These are phyloP conservation scores for Magnolia changhungtana DNA, from an alignment of 164 flowering plant genomes.

Conservation along the genomic window DNA sequence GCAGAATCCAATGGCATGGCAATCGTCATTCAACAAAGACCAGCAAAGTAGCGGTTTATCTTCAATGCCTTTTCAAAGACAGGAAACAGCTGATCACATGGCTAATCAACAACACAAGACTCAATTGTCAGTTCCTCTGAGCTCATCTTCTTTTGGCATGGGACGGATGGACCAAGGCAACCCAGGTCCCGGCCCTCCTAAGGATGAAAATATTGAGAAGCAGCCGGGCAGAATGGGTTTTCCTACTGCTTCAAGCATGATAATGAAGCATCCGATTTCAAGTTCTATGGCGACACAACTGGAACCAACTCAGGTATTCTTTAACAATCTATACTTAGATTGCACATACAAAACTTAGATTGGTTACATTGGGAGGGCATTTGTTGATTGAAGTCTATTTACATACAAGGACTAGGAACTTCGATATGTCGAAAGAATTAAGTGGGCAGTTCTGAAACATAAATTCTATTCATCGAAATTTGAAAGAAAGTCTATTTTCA, in stretches of 20 bases:
- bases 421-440: no score
- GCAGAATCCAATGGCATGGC: constrained; percentile 53
- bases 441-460: no score
- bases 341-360: background rate
- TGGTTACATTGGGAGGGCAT: background rate
- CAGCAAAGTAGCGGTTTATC: constrained; percentile 32
- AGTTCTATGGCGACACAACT: constrained; percentile 35
- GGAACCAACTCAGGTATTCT: constrained; percentile 40
- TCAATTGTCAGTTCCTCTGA: constrained; percentile 34
- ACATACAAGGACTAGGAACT: no score
- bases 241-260: constrained; percentile 26
- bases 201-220: constrained; percentile 49
- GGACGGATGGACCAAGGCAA: constrained; percentile 42
- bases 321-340: constrained; percentile 5
- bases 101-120: constrained; percentile 53
- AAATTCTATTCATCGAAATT: no score
- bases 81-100: constrained; percentile 58
- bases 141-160: constrained; percentile 37
- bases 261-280: constrained; percentile 34
- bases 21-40: constrained; percentile 42
- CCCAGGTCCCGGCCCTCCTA: constrained; percentile 29
- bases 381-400: background rate
- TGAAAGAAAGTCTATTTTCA: no score
- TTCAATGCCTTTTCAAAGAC: constrained; percentile 48
- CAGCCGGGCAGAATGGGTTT: constrained; percentile 43